Conservation (phyloP, 2,329 filamentous ascomycete species). For the Paecilomyces sp. region DNA sequence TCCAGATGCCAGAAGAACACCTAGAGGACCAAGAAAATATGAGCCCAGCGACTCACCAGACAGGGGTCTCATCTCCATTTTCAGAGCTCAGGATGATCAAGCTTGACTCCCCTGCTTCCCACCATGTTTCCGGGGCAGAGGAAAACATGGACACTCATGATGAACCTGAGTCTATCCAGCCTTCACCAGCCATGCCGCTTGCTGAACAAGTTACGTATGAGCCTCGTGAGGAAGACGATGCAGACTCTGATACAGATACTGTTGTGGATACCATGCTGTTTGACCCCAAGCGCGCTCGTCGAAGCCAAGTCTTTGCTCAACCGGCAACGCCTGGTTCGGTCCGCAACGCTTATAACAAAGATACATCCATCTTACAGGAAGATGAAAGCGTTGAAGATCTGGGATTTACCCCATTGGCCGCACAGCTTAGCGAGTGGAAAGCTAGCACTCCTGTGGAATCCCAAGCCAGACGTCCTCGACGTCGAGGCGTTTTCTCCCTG, state of each 20-base stretch:
- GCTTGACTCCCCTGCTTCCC: neutral
- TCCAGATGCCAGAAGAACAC: neutral
- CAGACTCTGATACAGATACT: conserved; percentile 21
- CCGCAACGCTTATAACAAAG: conserved; percentile 5
- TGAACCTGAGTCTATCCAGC: conserved; percentile 13
- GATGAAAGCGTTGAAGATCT: conserved; percentile 22
- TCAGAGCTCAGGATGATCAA: neutral
- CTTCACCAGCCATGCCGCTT: conserved; percentile 9
- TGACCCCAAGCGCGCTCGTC: neutral
- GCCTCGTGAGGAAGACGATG: conserved; percentile 13
- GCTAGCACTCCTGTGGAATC: conserved; percentile 48
- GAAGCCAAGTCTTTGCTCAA: neutral
- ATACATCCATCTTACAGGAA: conserved; percentile 1
- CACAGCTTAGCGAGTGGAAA: conserved; percentile 57
- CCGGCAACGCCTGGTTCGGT: neutral
- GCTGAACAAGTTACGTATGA: conserved; percentile 6
- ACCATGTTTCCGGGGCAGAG: neutral
- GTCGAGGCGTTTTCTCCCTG: conserved; percentile 29
- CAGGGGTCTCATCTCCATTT: neutral
- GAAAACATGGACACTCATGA: neutral
- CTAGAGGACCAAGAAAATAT: neutral
- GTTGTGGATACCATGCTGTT: conserved; percentile 11
- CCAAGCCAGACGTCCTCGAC: conserved; percentile 19
- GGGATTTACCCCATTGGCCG: conserved; percentile 59
- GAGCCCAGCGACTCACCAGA: neutral